A percentile compares a stretch with the other conserved stretches of the same genome.
Evolutionary conservation across 371 early-diverging fungal species (phyloP).

Genomic region (Dichotomocladium elegans): DNA sequence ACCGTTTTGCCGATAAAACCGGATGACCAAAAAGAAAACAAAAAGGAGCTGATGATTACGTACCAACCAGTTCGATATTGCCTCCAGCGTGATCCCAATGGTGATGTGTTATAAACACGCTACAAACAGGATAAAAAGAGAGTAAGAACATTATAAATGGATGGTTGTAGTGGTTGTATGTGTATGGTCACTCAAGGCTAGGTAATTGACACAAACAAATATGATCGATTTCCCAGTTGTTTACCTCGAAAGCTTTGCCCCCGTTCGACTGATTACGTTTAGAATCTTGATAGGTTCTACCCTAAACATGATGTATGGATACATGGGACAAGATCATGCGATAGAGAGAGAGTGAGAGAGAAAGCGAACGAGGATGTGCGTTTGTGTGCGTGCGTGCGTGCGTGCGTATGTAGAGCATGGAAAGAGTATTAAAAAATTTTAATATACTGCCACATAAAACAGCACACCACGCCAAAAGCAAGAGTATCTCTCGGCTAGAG

Average conservation of each 20-base stretch:
- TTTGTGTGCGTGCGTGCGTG: no score
- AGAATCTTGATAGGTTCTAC: constrained; percentile 57
- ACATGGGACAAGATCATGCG: no score
- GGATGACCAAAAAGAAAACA: no score
- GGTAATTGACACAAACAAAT: constrained; percentile 15
- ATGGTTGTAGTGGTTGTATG: not conserved
- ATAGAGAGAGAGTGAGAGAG: no score
- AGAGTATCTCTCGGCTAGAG: not conserved
- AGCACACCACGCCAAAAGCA: no score
- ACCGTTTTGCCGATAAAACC: constrained; percentile 11
- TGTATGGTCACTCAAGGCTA: no score
- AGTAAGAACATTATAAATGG: constrained; percentile 2
- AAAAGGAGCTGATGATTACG: not conserved
- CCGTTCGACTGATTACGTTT: constrained; percentile 25
- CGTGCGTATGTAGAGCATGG: no score
- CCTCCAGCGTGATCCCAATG: constrained; percentile 84
- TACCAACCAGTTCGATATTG: constrained; percentile 58
- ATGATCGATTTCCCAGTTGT: not conserved
- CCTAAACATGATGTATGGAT: not conserved
- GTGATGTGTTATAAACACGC: constrained; percentile 75
- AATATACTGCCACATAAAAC: no score
- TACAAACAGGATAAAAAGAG: constrained; percentile 11
- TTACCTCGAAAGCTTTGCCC: constrained; percentile 51
- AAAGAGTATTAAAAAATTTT: no score
- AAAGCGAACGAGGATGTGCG: no score